Evolutionary conservation across 345 rosid genomes (phyloP).

Genomic region (Aegle marmelos): DNA sequence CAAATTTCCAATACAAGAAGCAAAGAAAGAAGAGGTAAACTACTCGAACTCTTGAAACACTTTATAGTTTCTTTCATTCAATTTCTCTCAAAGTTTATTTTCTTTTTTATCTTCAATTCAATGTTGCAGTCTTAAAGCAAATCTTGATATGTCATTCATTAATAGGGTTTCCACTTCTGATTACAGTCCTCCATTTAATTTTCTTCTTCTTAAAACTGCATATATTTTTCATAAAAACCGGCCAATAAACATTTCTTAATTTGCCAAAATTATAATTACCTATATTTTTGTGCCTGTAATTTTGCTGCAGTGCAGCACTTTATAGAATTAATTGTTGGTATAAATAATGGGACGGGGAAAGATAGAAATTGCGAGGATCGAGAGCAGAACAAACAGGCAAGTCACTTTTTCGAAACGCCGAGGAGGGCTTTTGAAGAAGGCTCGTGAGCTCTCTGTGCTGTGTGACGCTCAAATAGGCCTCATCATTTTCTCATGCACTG

Average conservation of each 20-base stretch:
- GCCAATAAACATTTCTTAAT: too few species aligned
- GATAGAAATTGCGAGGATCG: slow-evolving; percentile 28
- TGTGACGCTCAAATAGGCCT: slow-evolving; percentile 35
- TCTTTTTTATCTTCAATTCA: neutral
- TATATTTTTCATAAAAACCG: neutral
- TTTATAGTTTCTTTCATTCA: neutral
- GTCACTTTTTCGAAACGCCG: slow-evolving; percentile 34
- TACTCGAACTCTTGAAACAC: neutral
- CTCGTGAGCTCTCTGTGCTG: slow-evolving; percentile 30
- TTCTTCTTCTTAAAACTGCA: neutral
- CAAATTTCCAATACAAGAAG: slow-evolving; percentile 13
- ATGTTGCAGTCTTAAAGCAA: neutral
- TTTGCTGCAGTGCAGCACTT: neutral
- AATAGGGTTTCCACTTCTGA: slow-evolving; percentile 24
- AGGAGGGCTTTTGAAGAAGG: slow-evolving; percentile 31
- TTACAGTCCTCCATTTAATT: neutral
- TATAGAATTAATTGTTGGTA: neutral
- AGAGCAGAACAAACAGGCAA: slow-evolving; percentile 29
- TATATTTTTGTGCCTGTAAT: neutral
- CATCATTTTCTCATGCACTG: slow-evolving; percentile 30
- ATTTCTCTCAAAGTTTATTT: neutral
- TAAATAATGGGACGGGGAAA: slow-evolving; percentile 29
- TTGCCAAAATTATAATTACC: too few species aligned
- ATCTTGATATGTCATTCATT: neutral
- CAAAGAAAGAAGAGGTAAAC: slow-evolving; percentile 9